These are phyloP conservation scores for Hansenula sp. DNA, from an alignment of 1,139 yeast genomes.

Conservation along the genomic window DNA sequence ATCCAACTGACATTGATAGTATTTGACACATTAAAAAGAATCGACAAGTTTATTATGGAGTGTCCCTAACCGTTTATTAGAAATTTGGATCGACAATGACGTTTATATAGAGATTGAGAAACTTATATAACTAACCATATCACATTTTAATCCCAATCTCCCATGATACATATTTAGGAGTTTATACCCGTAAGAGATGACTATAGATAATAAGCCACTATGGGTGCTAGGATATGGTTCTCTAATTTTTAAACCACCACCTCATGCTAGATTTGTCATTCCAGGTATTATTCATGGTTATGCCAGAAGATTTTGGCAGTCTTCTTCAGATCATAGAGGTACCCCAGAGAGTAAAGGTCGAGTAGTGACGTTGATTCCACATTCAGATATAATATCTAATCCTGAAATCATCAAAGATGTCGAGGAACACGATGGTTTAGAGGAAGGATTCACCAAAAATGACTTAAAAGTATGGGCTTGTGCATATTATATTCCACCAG, in stretches of 20 bases:
- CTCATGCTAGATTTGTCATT: constrained; percentile 55
- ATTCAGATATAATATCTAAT: constrained; percentile 43
- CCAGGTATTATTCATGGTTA: constrained; percentile 77
- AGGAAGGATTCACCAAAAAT: constrained; percentile 28
- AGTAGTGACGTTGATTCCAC: constrained; percentile 73
- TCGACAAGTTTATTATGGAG: too few species aligned
- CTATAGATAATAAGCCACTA: constrained; percentile 34
- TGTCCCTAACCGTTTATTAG: too few species aligned
- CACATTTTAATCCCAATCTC: too few species aligned
- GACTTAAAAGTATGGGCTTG: constrained; percentile 73
- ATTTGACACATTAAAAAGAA: too few species aligned
- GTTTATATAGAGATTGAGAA: too few species aligned
- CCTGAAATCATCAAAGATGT: constrained; percentile 43
- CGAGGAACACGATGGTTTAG: constrained; percentile 2
- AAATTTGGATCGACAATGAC: too few species aligned
- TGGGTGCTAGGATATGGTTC: constrained; percentile 96
- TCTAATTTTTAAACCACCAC: constrained; percentile 87
- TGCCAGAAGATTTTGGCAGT: constrained; percentile 87
- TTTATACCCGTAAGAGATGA: constrained; percentile 9
- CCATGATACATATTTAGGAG: too few species aligned
- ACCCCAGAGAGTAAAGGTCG: constrained; percentile 82
- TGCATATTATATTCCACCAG: constrained; percentile 75
- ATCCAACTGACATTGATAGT: too few species aligned
- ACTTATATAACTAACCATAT: neutral
- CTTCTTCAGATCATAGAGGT: constrained; percentile 87